phyloP scores from a whole-genome alignment of 805 yeast genomes.

The Wickerhamiella parazyma region DNA sequence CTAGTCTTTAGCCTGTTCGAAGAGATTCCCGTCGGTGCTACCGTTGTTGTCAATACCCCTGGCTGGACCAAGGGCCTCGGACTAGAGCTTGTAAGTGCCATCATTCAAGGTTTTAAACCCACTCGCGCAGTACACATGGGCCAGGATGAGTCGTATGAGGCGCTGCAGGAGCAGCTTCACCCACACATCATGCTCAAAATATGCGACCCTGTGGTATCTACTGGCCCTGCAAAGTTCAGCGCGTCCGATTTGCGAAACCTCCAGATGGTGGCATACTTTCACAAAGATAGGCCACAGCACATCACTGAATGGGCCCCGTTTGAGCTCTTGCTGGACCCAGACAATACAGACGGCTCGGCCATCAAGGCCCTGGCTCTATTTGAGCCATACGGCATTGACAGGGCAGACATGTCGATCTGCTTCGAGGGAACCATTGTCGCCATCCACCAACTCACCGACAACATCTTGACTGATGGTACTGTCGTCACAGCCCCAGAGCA shows the following conservation, averaged over 20 bases:
- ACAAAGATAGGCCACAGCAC: constrained; percentile 20
- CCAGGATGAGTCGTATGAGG: constrained; percentile 24
- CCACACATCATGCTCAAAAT: background rate
- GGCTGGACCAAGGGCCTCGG: constrained; percentile 93
- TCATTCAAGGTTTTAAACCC: constrained; percentile 34
- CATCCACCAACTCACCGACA: constrained; percentile 11
- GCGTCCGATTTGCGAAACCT: constrained; percentile 19
- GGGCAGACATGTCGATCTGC: constrained; percentile 19
- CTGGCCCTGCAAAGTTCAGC: constrained; percentile 9
- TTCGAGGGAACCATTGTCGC: constrained; percentile 28
- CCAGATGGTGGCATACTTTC: constrained; percentile 23
- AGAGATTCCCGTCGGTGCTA: constrained; percentile 21
- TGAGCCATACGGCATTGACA: constrained; percentile 19
- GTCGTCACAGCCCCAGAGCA: background rate
- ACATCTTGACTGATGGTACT: background rate
- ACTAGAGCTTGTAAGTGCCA: constrained; percentile 40
- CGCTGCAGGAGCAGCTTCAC: constrained; percentile 16
- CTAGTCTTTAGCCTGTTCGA: constrained; percentile 32
- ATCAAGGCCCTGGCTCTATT: constrained; percentile 15
- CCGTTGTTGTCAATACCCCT: constrained; percentile 60
- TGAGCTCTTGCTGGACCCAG: constrained; percentile 16
- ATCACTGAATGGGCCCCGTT: constrained; percentile 25
- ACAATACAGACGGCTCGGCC: constrained; percentile 21
- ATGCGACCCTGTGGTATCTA: background rate
- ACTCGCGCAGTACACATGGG: constrained; percentile 45